These are phyloP conservation scores for Breviolum minutum DNA, from an alignment of 73 alveolate genomes.

Conservation along the genomic window DNA sequence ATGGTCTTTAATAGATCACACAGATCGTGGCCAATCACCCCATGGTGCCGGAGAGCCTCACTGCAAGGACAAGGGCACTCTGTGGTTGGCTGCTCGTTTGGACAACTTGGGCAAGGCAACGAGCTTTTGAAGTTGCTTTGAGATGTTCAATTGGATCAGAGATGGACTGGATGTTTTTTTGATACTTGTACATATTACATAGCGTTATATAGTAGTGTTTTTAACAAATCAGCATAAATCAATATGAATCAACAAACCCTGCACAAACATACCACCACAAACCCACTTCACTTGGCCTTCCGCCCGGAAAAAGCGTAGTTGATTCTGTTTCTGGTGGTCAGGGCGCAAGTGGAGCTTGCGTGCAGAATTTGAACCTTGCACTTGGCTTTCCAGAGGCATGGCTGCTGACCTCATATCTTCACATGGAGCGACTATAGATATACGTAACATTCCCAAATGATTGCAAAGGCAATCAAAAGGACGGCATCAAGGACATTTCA, in stretches of 20 bases:
- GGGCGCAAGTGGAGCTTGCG: slow-evolving; percentile 94
- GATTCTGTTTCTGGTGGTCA: neutral
- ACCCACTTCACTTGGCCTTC: neutral
- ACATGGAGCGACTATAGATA: no score
- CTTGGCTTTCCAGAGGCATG: slow-evolving; percentile 73
- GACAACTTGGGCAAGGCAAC: slow-evolving; percentile 93
- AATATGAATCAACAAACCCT: neutral
- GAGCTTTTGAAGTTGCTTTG: neutral
- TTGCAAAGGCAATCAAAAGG: no score
- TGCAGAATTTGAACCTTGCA: slow-evolving; percentile 80
- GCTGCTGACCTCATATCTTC: neutral
- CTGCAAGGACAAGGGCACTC: slow-evolving; percentile 53
- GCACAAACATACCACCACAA: neutral
- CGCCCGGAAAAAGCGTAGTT: no score
- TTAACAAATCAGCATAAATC: neutral
- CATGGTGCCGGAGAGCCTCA: no score
- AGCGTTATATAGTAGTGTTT: neutral
- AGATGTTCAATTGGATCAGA: neutral
- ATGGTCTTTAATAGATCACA: neutral
- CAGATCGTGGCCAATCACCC: no score
- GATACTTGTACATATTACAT: no score
- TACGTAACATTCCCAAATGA: neutral
- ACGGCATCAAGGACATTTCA: neutral
- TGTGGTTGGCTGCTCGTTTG: slow-evolving; percentile 89
- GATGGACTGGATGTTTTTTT: neutral